These are phyloP conservation scores for Allomyces macrogynus DNA, from an alignment of 192 early-diverging fungal species.

Conservation along the genomic window DNA sequence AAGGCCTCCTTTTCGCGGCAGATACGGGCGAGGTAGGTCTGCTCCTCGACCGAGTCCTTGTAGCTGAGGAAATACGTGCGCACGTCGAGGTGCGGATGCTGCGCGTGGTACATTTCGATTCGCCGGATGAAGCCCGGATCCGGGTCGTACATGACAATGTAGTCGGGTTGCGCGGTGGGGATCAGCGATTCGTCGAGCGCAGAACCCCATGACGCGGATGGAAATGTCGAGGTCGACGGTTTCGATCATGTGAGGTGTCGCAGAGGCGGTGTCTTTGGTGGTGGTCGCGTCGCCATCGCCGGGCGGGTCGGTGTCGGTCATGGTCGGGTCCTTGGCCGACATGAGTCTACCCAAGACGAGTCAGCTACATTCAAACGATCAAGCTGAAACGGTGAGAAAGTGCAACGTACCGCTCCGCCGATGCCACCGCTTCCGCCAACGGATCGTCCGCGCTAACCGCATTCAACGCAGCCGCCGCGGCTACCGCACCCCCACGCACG, in stretches of 20 bases:
- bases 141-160: slow-evolving; percentile 82
- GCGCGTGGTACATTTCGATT: slow-evolving; percentile 40
- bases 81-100: slow-evolving; percentile 4
- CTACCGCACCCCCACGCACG: slow-evolving; percentile 14
- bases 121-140: slow-evolving; percentile 68
- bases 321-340: slow-evolving; percentile 2
- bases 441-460: slow-evolving; percentile 9
- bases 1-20: slow-evolving; percentile 83
- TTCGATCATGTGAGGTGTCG: neutral
- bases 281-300: slow-evolving; percentile 1
- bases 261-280: neutral
- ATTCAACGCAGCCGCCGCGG: slow-evolving; percentile 5
- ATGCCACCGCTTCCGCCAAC: slow-evolving; percentile 17
- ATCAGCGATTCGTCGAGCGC: slow-evolving; percentile 37
- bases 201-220: too few species aligned
- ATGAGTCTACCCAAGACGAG: too few species aligned
- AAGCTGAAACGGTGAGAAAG: neutral
- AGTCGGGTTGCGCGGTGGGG: slow-evolving; percentile 43
- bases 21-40: slow-evolving; percentile 62
- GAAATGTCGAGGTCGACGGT: too few species aligned
- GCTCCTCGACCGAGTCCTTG: slow-evolving; percentile 87
- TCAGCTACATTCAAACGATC: slow-evolving; percentile 1
- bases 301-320: neutral
- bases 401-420: slow-evolving; percentile 12
- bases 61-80: slow-evolving; percentile 87